Conservation (phyloP, 805 yeast genomes). For the Candida morakotiae region DNA sequence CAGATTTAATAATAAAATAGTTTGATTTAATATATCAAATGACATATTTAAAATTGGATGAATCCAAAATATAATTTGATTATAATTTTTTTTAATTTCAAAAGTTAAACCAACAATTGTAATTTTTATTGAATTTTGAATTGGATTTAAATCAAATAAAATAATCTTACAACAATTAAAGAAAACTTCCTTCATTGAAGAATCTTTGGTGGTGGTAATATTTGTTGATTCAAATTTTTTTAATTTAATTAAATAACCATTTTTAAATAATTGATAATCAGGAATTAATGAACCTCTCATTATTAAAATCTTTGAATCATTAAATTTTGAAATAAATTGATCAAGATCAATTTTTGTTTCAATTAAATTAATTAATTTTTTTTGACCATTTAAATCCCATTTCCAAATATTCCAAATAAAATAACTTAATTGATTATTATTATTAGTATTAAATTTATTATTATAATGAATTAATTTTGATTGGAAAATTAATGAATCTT, state of each 20-base stretch:
- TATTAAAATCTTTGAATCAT: not conserved
- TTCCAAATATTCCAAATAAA: constrained; percentile 6
- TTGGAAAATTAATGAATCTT: not conserved
- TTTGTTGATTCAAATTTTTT: not conserved
- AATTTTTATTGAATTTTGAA: not conserved
- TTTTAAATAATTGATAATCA: constrained; percentile 2
- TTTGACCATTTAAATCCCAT: not conserved
- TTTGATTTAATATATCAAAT: constrained; percentile 7
- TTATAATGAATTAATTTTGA: not conserved
- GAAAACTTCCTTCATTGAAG: too few species aligned
- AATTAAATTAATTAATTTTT: constrained; percentile 1
- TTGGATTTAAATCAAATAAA: not conserved
- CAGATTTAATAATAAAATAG: constrained; percentile 1
- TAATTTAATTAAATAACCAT: constrained; percentile 5
- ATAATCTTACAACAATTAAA: not conserved
- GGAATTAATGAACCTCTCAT: constrained; percentile 5
- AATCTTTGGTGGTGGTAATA: not conserved
- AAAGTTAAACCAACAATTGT: constrained; percentile 4
- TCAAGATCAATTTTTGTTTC: constrained; percentile 2
- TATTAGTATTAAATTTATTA: not conserved
- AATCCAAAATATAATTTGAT: constrained; percentile 7
- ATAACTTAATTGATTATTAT: not conserved
- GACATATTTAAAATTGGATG: constrained; percentile 8
- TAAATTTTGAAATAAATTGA: not conserved
- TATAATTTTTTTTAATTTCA: not conserved